These are phyloP conservation scores for Pyrenopolyporus hunteri DNA, from an alignment of 495 filamentous ascomycete species.

Conservation along the genomic window DNA sequence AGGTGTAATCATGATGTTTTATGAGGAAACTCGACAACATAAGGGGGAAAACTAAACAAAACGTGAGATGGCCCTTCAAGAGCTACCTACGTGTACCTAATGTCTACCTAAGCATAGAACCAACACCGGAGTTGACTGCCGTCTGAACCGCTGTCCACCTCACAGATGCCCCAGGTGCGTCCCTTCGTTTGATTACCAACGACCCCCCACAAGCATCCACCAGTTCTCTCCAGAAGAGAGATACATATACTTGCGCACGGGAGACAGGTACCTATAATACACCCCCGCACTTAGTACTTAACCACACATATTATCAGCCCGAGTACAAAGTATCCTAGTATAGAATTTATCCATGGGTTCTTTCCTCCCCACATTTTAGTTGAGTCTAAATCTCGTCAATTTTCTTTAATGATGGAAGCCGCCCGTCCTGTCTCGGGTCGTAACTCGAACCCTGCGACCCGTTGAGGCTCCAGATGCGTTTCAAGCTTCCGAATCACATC, in stretches of 20 bases:
- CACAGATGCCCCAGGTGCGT: not conserved
- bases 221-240: constrained; percentile 6
- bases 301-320: not conserved
- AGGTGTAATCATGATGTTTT: not conserved
- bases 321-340: not conserved
- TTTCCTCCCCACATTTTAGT: constrained; percentile 12
- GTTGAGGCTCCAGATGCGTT: constrained; percentile 35
- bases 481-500: constrained; percentile 31
- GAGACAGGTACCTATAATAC: not conserved
- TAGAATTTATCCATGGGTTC: not conserved
- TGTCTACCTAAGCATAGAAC: constrained; percentile 13
- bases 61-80: constrained; percentile 6
- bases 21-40: too few species aligned
- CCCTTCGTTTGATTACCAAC: constrained; percentile 27
- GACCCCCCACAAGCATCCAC: constrained; percentile 23
- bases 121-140: constrained; percentile 29
- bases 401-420: constrained; percentile 22
- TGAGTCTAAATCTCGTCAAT: constrained; percentile 19
- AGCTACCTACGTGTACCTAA: not conserved
- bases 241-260: constrained; percentile 1
- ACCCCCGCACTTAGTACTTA: not conserved
- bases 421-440: constrained; percentile 26
- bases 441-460: constrained; percentile 32
- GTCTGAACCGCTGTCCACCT: constrained; percentile 27
- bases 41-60: too few species aligned